Conservation (phyloP, 2,329 filamentous ascomycete genomes). For the Colletotrichum sp. region DNA sequence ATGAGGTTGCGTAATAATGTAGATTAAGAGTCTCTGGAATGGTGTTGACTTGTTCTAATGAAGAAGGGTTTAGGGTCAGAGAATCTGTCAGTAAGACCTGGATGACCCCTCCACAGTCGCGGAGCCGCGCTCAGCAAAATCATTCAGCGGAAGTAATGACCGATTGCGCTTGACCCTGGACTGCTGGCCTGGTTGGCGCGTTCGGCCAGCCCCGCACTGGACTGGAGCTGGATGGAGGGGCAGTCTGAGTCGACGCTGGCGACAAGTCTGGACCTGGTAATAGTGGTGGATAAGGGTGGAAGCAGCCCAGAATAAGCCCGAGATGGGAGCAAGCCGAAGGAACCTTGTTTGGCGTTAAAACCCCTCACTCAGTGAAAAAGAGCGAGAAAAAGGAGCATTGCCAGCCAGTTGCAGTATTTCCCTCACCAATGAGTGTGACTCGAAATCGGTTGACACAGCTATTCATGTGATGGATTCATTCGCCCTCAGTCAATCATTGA, state of each 20-base stretch:
- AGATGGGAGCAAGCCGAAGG: slow-evolving; percentile 1
- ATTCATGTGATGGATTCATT: not conserved
- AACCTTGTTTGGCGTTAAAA: slow-evolving; percentile 15
- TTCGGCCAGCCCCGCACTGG: slow-evolving; percentile 3
- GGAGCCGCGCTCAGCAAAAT: not conserved
- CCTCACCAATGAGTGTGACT: slow-evolving; percentile 8
- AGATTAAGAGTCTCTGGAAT: not conserved
- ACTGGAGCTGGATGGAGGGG: slow-evolving; percentile 9
- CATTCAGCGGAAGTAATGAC: not conserved
- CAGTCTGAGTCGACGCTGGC: not conserved
- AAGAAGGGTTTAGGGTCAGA: not conserved
- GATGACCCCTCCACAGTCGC: not conserved
- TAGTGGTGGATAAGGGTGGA: slow-evolving; percentile 7
- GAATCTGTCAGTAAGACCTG: not conserved
- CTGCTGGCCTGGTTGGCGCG: not conserved
- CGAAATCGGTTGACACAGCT: not conserved
- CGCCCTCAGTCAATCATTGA: not conserved
- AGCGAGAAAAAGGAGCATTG: not conserved
- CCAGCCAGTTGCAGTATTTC: not conserved
- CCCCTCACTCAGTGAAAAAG: slow-evolving; percentile 15
- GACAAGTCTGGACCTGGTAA: slow-evolving; percentile 13
- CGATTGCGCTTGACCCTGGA: not conserved
- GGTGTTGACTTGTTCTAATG: not conserved
- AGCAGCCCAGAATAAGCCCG: slow-evolving; percentile 22
- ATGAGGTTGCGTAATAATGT: not conserved